phyloP scores from a whole-genome alignment of 73 alveolate genomes.

The Urostyla sp. region DNA sequence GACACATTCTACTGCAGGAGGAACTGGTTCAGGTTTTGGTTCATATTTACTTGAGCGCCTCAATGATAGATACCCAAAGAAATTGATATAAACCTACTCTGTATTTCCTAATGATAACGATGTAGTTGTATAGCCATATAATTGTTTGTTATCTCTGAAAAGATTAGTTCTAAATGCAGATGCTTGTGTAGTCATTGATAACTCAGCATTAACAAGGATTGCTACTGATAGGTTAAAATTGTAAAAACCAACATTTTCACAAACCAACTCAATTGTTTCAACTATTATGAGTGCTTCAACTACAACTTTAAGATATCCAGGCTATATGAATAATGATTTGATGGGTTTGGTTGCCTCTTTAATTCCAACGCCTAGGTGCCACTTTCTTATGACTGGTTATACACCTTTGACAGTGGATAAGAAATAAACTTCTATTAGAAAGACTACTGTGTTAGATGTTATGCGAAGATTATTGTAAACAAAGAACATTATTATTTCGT shows the following conservation, averaged over 20 bases:
- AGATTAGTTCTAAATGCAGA: conserved; percentile 95
- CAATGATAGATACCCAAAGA: conserved; percentile 96
- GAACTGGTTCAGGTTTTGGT: conserved; percentile 99
- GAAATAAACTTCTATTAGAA: conserved; percentile 90
- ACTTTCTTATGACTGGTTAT: conserved; percentile 99
- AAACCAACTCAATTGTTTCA: conserved; percentile 94
- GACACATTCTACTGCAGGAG: conserved; percentile 97
- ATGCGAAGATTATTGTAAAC: conserved; percentile 98
- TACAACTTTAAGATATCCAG: conserved; percentile 99
- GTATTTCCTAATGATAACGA: conserved; percentile 97
- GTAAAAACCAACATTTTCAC: conserved; percentile 92
- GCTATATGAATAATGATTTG: conserved; percentile 99
- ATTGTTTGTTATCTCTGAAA: conserved; percentile 77
- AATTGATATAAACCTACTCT: conserved; percentile 90
- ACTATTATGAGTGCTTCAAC: conserved; percentile 99
- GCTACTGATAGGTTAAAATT: conserved; percentile 97
- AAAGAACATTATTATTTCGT: conserved; percentile 97
- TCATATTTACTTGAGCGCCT: conserved; percentile 96
- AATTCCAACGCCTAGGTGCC: conserved; percentile 99
- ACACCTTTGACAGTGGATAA: conserved; percentile 98
- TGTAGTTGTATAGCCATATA: conserved; percentile 99
- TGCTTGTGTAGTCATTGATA: conserved; percentile 98
- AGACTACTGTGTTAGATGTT: conserved; percentile 98
- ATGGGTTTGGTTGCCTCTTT: conserved; percentile 98
- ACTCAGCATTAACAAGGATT: conserved; percentile 96